phyloP scores from a whole-genome alignment of 192 early-diverging fungal genomes.

The Coemansia sp. region DNA sequence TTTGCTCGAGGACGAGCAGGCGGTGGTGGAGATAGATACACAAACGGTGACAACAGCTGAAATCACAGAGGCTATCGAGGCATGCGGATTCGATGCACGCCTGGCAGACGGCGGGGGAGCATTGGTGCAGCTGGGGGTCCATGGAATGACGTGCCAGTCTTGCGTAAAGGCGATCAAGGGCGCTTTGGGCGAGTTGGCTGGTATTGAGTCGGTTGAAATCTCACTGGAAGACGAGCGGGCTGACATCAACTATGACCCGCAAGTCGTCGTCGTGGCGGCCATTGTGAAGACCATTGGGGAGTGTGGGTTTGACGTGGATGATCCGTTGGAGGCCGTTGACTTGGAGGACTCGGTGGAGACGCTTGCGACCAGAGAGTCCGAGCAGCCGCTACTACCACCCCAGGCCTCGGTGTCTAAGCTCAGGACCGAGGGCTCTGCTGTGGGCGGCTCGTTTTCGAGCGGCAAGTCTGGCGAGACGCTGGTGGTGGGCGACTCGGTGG shows the following conservation, averaged over 20 bases:
- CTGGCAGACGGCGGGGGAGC: constrained; percentile 4
- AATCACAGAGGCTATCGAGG: constrained; percentile 62
- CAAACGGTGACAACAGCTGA: background rate
- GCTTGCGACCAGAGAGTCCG: background rate
- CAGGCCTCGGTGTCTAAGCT: background rate
- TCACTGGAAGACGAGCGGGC: constrained; percentile 61
- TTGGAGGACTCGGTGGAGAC: background rate
- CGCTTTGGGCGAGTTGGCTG: constrained; percentile 54
- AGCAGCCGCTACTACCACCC: background rate
- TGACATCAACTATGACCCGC: constrained; percentile 60
- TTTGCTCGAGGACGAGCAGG: constrained; percentile 62
- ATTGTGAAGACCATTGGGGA: constrained; percentile 64
- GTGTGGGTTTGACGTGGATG: constrained; percentile 61
- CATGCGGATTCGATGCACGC: constrained; percentile 64
- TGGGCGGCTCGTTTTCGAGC: constrained; percentile 56
- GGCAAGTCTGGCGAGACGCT: constrained; percentile 49
- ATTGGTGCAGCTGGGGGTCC: constrained; percentile 15
- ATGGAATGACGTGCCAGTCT: constrained; percentile 81
- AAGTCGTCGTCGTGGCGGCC: background rate
- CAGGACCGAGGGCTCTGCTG: constrained; percentile 12
- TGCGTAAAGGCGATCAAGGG: constrained; percentile 75
- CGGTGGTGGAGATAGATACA: constrained; percentile 39
- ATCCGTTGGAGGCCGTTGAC: background rate
- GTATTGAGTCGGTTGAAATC: constrained; percentile 60
- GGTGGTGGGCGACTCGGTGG: constrained; percentile 16